These are phyloP conservation scores for Tardiomyces digboiensis DNA, from an alignment of 1,139 yeast genomes.

Conservation along the genomic window DNA sequence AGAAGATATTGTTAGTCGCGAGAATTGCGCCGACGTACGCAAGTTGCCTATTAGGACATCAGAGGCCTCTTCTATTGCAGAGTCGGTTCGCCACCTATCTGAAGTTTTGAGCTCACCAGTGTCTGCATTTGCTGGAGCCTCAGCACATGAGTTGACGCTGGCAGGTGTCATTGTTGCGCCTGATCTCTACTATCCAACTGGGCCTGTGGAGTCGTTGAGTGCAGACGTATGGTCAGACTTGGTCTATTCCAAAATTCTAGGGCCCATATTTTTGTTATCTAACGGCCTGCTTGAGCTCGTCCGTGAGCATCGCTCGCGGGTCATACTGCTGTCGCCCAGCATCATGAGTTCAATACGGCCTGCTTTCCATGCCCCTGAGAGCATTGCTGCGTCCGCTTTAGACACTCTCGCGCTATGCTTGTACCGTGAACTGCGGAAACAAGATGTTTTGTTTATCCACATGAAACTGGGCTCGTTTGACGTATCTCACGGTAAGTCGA, in stretches of 20 bases:
- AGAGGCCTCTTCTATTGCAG: constrained; percentile 22
- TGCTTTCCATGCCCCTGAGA: constrained; percentile 34
- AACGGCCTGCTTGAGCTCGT: constrained; percentile 51
- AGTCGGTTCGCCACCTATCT: constrained; percentile 32
- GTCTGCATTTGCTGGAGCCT: constrained; percentile 41
- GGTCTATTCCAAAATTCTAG: constrained; percentile 36
- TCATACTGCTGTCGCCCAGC: constrained; percentile 29
- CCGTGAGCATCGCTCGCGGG: constrained; percentile 35
- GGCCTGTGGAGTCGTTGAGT: constrained; percentile 55
- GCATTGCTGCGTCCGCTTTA: constrained; percentile 28
- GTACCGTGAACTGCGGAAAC: constrained; percentile 29
- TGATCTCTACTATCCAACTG: constrained; percentile 54
- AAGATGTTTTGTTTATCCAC: constrained; percentile 22
- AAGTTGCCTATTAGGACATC: constrained; percentile 43
- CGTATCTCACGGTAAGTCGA: constrained; percentile 16
- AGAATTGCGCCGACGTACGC: constrained; percentile 44
- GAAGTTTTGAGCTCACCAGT: constrained; percentile 33
- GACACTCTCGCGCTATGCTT: constrained; percentile 28
- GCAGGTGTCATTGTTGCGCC: constrained; percentile 56
- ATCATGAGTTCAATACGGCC: constrained; percentile 31
- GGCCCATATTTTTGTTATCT: constrained; percentile 44
- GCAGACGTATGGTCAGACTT: constrained; percentile 43
- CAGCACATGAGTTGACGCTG: constrained; percentile 42
- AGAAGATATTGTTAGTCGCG: constrained; percentile 45
- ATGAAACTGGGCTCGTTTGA: constrained; percentile 32